phyloP scores from a whole-genome alignment of 768 basidiomycete species.

The Mycena olivaceomarginata region DNA sequence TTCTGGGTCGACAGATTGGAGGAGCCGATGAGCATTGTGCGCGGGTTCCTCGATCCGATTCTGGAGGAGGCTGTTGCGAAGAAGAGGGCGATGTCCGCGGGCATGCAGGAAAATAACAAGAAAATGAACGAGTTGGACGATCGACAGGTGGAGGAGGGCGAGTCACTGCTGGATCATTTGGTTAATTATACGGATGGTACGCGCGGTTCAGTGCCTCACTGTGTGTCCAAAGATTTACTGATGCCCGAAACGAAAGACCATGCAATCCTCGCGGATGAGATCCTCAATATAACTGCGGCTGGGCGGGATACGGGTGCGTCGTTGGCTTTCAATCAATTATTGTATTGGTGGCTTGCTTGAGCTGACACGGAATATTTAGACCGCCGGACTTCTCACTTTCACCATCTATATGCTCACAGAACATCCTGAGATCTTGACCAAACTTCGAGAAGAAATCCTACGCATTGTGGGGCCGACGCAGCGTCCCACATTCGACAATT shows the following conservation, averaged over 20 bases:
- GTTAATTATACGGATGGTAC: conserved; percentile 73
- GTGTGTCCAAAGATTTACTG: background rate
- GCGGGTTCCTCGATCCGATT: conserved; percentile 73
- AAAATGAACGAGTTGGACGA: conserved; percentile 52
- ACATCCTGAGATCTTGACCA: conserved; percentile 66
- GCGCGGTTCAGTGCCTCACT: conserved; percentile 13
- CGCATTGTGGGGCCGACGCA: conserved; percentile 63
- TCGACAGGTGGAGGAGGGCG: conserved; percentile 62
- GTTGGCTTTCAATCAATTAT: background rate
- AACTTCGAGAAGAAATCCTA: conserved; percentile 71
- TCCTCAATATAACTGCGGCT: conserved; percentile 65
- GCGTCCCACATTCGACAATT: conserved; percentile 72
- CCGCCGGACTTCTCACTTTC: conserved; percentile 71
- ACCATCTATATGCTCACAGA: conserved; percentile 73
- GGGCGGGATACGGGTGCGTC: conserved; percentile 64
- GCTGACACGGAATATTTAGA: conserved; percentile 50
- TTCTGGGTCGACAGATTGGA: conserved; percentile 69
- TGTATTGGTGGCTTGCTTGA: background rate
- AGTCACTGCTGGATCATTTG: conserved; percentile 71
- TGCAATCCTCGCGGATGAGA: conserved; percentile 65
- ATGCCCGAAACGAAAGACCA: conserved; percentile 52
- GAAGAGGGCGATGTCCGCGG: conserved; percentile 50
- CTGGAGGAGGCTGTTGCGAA: conserved; percentile 66
- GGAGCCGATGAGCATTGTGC: conserved; percentile 66
- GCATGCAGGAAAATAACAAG: conserved; percentile 19